Base-by-base conservation (phyloP, 2,329 filamentous ascomycete genomes). In the Trichoderma sp. region DNA sequence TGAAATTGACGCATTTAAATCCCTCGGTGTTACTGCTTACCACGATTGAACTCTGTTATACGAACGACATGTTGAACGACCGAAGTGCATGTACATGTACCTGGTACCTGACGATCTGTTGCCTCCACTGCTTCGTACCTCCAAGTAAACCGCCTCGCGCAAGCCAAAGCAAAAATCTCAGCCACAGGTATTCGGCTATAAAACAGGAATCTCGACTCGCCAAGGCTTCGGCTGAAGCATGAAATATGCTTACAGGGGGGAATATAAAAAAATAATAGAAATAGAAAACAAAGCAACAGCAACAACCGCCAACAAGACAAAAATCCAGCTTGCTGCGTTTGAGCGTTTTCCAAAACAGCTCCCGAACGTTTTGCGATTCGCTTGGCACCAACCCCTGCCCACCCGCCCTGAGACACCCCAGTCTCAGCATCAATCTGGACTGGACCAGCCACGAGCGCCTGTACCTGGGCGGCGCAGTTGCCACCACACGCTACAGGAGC, bases 331-430 rank as follows among this genome's bases (percentile, higher is more conserved):
- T 57, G 64, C 23, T 20, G 64, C 20, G 64, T 26, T 43, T 69
- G 57, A 53, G 67, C 67, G 39, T 30, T 61, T 61, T 69, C 11
- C 20, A 61, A 69, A 69, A 61, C 63, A 34, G 63, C 47, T 66
- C 30, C 63, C 47, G 30, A 55, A 55, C 57, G 57, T 69, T 61
- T 69, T 69, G 67, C 67, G 34, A 47, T 30, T 69, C 67, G 67
- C 67, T 69, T 62, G 57, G 67, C 57, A 53, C 28, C 59, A 9
- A 69, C 57, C 66, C 67, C 67, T 69, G 67, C 67, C 4, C 39
- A 30, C 57, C 67, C 39, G 58, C 39, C 26, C 67, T 69, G 67
- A 69, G 67, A 69, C 67, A 62, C 30, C 28, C 66, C 64, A 36
- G 64, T 67, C 64, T 67, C 64, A 57, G 20, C 65, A 26, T 68